Evolutionary conservation across 306 rosid genomes (phyloP), one percentile per base, ranked within the genome.

Genomic region (Glycyrrhiza uralensis): DNA sequence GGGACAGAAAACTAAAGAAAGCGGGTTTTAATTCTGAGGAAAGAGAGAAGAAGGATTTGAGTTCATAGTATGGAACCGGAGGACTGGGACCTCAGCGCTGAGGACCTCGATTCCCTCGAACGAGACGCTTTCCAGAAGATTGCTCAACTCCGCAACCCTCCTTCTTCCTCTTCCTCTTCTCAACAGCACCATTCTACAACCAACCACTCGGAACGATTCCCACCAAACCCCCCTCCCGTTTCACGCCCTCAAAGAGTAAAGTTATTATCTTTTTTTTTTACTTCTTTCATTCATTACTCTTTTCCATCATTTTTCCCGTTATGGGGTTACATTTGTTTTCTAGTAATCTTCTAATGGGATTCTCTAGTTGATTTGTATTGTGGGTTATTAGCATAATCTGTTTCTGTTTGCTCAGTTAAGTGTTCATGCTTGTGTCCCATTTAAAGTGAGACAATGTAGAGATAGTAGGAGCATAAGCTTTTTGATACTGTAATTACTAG

Each of bases 51-150:
- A 46, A 30, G 6, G 1, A 23, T 61, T 19, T 38, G 6, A 0
- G 23, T 14, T 6, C 3, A 5, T 28, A 54, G 42, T n/a, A 89
- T 85, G 90, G 87, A 83, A 22, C 18, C 77, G 49, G 88, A 80
- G 0, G 97, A 85, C 32, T 90, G 95, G 96, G 89, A 81, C 30
- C 65, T 94, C 50, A 94, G 91, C 39, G 84, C 84, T 1, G 97
- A 89, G 59, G 92, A 91, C 80, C 79, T 94, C 6, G 98, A 94
- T 79, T 83, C 87, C 18, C 90, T 94, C 28, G 98, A 94, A 84
- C 78, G 88, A 78, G 90, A 94, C 42, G 97, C 98, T 74, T 75
- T 86, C 9, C 85, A 83, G 79, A 91, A 91, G 60, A 82, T 91
- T 72, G 85, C 97, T 76, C 96, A 85, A 50, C 75, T 69, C 3